Percentiles rank a stretch among this genome's conserved stretches.
These are phyloP conservation scores for Strigomonas galati DNA, from an alignment of 208 protist genomes.

Conservation along the genomic window DNA sequence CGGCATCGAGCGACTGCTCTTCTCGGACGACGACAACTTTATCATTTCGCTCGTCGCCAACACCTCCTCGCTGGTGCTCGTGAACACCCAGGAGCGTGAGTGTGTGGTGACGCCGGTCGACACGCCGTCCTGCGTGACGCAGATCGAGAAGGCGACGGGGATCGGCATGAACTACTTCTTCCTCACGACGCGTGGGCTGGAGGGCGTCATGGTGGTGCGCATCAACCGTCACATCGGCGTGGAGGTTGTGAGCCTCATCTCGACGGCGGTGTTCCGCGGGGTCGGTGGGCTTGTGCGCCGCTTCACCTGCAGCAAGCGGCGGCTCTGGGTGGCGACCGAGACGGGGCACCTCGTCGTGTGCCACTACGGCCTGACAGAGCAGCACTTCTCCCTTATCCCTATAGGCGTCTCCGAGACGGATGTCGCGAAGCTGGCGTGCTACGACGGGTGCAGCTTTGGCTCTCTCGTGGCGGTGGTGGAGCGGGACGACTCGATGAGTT, in stretches of 20 bases:
- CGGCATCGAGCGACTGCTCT: conserved; percentile 43
- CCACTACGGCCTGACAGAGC: conserved; percentile 42
- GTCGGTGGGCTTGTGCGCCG: conserved; percentile 58
- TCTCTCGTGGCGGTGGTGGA: conserved; percentile 72
- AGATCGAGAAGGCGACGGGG: conserved; percentile 39
- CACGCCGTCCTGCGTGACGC: conserved; percentile 52
- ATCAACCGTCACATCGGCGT: conserved; percentile 61
- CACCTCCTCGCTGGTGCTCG: conserved; percentile 36
- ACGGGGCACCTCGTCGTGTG: conserved; percentile 77
- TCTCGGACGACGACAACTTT: conserved; percentile 71
- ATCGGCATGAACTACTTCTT: conserved; percentile 65
- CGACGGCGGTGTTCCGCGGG: conserved; percentile 57
- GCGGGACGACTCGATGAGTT: conserved; percentile 37
- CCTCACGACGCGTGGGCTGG: conserved; percentile 37
- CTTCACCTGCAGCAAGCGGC: conserved; percentile 51
- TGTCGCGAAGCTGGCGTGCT: conserved; percentile 36
- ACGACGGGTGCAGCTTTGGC: conserved; percentile 30
- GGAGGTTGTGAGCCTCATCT: conserved; percentile 59
- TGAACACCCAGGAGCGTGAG: conserved; percentile 7
- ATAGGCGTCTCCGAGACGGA: conserved; percentile 60
- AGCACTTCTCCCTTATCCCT: conserved; percentile 48
- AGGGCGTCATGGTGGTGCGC: conserved; percentile 64
- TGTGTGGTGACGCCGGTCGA: neutral
- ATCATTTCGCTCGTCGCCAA: conserved; percentile 51
- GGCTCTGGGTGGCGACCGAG: conserved; percentile 64